A percentile compares a stretch with the other conserved stretches of the same genome.
Conservation (phyloP, 306 rosid species). For the Cicer yamashitae region DNA sequence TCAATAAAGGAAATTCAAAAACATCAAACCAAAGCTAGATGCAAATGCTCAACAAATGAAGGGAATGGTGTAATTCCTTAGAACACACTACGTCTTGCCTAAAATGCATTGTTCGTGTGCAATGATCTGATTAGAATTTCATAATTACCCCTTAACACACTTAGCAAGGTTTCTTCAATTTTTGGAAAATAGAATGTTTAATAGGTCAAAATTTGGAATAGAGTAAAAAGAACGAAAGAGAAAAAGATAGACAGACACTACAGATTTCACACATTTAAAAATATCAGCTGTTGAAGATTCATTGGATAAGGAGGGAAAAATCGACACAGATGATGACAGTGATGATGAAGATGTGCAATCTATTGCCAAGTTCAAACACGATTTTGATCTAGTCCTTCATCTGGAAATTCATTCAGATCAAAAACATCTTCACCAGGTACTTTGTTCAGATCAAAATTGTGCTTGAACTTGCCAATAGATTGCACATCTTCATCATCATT, state of each 20-base stretch:
- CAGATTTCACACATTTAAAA: background rate
- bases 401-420: no score
- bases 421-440: no score
- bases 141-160: background rate
- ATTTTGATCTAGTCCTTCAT: no score
- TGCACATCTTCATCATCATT: no score
- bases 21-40: conserved; percentile 11
- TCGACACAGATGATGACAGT: background rate
- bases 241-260: background rate
- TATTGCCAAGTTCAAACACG: no score
- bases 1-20: background rate
- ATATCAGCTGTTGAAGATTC: background rate
- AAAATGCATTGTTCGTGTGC: background rate
- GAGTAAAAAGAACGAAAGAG: background rate
- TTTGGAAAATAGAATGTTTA: background rate
- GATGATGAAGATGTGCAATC: background rate
- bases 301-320: no score
- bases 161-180: background rate
- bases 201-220: background rate
- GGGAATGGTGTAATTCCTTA: background rate
- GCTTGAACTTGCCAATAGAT: no score
- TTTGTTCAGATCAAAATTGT: no score
- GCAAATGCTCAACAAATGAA: conserved; percentile 15
- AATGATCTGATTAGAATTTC: background rate
- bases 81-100: background rate